Evolutionary conservation across 2,329 filamentous ascomycete genomes (phyloP).

Genomic region (Aspergillus bombycis): DNA sequence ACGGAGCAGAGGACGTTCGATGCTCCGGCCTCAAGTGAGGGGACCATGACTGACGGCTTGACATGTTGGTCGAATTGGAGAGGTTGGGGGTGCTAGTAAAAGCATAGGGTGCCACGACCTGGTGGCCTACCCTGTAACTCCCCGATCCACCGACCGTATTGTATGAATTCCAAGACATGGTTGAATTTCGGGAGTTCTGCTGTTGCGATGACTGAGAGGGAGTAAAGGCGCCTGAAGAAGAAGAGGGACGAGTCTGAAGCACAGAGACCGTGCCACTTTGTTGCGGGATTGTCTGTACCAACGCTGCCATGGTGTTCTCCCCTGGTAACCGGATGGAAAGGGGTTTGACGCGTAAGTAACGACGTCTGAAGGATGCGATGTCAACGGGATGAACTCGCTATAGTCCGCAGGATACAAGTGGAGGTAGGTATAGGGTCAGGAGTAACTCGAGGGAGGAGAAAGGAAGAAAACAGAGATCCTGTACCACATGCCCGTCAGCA

Average conservation of each 20-base stretch:
- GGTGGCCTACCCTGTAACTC: constrained; percentile 52
- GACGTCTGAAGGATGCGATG: constrained; percentile 19
- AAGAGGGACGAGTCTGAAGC: constrained; percentile 72
- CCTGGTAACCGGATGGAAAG: constrained; percentile 22
- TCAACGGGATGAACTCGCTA: constrained; percentile 13
- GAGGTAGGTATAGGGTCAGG: constrained; percentile 19
- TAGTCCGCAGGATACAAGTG: constrained; percentile 12
- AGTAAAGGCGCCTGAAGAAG: constrained; percentile 62
- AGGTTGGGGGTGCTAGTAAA: constrained; percentile 73
- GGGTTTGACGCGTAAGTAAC: constrained; percentile 27
- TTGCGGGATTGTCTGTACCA: constrained; percentile 80
- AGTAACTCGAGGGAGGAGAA: constrained; percentile 22
- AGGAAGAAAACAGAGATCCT: constrained; percentile 25
- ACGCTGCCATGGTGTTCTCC: constrained; percentile 72
- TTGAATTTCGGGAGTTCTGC: constrained; percentile 43
- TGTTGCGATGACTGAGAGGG: constrained; percentile 38
- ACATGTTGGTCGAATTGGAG: constrained; percentile 53
- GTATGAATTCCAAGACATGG: constrained; percentile 47
- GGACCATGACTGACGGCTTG: constrained; percentile 56
- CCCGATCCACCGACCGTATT: constrained; percentile 42
- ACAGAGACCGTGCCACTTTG: constrained; percentile 73
- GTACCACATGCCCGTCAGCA: constrained; percentile 31
- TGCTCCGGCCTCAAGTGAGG: constrained; percentile 61
- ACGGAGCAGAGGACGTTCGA: constrained; percentile 58
- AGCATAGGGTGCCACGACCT: constrained; percentile 76